A percentile compares a stretch with the other conserved stretches of the same genome.
Conservation (phyloP, 106 monocot species). For the Chionographis japonica region DNA sequence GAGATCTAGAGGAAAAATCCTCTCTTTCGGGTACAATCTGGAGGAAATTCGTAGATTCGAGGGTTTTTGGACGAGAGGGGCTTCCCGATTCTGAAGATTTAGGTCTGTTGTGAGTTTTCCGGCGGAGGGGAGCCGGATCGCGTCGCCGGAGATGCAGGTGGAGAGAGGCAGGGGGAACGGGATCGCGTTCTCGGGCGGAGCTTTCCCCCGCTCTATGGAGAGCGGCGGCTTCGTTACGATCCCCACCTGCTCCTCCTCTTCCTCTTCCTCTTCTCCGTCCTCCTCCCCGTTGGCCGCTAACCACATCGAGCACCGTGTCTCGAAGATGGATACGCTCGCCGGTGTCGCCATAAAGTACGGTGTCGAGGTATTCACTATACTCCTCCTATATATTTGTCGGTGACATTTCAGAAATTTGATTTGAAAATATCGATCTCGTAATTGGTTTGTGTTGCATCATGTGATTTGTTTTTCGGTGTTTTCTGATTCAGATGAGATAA, state of each 20-base stretch:
- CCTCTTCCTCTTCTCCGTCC: constrained; percentile 13
- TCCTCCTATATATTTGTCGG: no score
- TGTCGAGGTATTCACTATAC: constrained; percentile 53
- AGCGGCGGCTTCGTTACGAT: constrained; percentile 18
- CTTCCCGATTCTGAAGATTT: no score
- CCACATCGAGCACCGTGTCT: constrained; percentile 62
- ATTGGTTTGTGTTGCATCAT: no score
- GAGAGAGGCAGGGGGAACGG: constrained; percentile 15
- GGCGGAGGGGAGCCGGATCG: no score
- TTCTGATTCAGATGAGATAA: no score
- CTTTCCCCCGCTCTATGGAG: constrained; percentile 2
- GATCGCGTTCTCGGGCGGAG: constrained; percentile 4
- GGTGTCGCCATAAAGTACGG: constrained; percentile 84
- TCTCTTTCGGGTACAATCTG: no score
- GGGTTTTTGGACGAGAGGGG: no score
- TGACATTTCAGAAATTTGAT: no score
- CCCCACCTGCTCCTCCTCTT: constrained; percentile 7
- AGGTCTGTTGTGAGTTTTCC: no score
- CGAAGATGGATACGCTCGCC: constrained; percentile 76
- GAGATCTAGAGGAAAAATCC: constrained; percentile 5
- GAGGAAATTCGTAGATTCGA: no score
- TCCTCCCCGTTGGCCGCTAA: constrained; percentile 4
- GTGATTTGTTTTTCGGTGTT: no score
- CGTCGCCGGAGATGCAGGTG: constrained; percentile 6
- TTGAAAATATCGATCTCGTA: no score